Conservation (phyloP, 2,329 filamentous ascomycete genomes). For the Exophiala alcalophila region DNA sequence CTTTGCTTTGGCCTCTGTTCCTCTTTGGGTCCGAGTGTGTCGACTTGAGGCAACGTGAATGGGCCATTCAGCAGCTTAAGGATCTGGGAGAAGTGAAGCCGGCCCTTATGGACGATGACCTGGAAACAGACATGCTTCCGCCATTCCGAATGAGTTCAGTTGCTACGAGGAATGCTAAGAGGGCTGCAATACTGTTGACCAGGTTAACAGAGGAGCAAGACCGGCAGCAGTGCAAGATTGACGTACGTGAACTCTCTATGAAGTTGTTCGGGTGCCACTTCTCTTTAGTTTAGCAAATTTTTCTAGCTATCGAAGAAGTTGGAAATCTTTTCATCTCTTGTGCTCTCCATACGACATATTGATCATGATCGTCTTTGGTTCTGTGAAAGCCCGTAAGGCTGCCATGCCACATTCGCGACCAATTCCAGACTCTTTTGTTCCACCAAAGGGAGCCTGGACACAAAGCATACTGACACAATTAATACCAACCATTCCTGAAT, state of each 20-base stretch:
- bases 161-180: constrained; percentile 1
- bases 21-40: constrained; percentile 3
- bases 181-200: constrained; percentile 1
- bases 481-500: constrained; percentile 45
- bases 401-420: constrained; percentile 47
- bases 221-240: neutral
- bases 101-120: neutral
- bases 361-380: constrained; percentile 39
- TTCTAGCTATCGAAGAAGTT: no score
- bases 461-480: constrained; percentile 43
- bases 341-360: constrained; percentile 27
- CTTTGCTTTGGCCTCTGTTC: constrained; percentile 4
- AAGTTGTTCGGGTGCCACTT: constrained; percentile 1
- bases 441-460: constrained; percentile 41
- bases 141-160: neutral
- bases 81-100: constrained; percentile 4
- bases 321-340: neutral
- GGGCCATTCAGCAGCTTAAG: constrained; percentile 6
- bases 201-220: constrained; percentile 5
- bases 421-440: constrained; percentile 48
- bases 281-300: constrained; percentile 3
- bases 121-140: neutral
- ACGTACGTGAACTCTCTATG: constrained; percentile 1
- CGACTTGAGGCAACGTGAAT: neutral
- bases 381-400: constrained; percentile 39